Base-by-base conservation (phyloP, 352 stramenopile genomes). In the Aphanomyces cochlioides region DNA sequence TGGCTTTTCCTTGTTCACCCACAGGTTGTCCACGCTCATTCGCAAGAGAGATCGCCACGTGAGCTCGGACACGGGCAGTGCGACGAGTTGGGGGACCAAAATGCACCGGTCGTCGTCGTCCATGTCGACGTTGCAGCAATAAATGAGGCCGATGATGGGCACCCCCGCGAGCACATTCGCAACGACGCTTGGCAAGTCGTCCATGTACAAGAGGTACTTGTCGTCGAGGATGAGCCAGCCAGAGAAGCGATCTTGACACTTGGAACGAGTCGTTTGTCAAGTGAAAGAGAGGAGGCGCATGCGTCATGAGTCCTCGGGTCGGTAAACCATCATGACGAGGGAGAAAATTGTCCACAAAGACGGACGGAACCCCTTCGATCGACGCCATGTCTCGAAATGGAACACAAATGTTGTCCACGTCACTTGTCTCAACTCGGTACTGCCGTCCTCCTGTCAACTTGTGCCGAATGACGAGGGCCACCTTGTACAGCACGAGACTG, bases 301-400 rank as follows among this genome's bases (percentile, higher is more conserved):
- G 19, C 21, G 59, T 67, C 21, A 57, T 13, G 19, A 67, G 47
- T 28, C 59, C 59, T 10, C n/a, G n/a, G 1, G 37, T 19, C 8
- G 59, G 59, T 7, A 67, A 17, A 12, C 17, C 21, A 36, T 58
- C 47, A 56, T 2, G 10, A 0, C 7, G 38, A 12, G 59, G 39
- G 19, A 67, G 56, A 65, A 67, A 67, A 40, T 67, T 8, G 21
- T 67, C 59, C 21, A 67, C 15, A 43, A 67, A 67, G 21, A 41
- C 7, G 3, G 2, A 17, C 34, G 59, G 39, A 1, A 67, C 37
- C 2, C 36, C n/a, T 6, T 19, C 10, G 1, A 67, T 2, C 19
- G 7, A 12, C 8, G 41, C 41, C 19, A 67, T 38, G 19, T 65
- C 1, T 19, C 1, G 7, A 7, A 8, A 8, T 0, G 50, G 50